A percentile compares a stretch with the other conserved stretches of the same genome.
phyloP scores from a whole-genome alignment of 768 basidiomycete species.

The Mycena maculata region DNA sequence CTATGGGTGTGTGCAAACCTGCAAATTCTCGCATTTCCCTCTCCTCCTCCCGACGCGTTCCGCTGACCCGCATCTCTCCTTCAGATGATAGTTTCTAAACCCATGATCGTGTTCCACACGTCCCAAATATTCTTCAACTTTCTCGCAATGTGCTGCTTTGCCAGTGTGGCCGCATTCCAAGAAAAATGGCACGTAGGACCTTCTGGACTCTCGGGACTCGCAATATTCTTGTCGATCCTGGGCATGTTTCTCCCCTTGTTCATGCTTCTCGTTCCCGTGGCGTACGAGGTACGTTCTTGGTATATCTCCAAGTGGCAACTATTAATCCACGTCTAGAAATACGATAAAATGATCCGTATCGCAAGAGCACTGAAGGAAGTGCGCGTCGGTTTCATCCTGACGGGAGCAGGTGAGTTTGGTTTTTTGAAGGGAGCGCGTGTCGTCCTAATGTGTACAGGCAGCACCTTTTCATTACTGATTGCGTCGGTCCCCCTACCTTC shows the following conservation, averaged over 20 bases:
- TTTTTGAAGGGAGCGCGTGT: slow-evolving; percentile 89
- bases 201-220: slow-evolving; percentile 89
- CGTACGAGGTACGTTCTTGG: slow-evolving; percentile 61
- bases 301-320: background rate
- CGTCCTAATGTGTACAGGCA: slow-evolving; percentile 79
- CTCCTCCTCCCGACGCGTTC: slow-evolving; percentile 24
- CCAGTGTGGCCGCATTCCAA: slow-evolving; percentile 89
- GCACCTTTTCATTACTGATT: slow-evolving; percentile 75
- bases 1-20: slow-evolving; percentile 65
- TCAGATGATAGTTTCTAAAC: slow-evolving; percentile 91
- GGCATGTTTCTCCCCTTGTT: slow-evolving; percentile 81
- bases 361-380: slow-evolving; percentile 86
- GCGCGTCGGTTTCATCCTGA: slow-evolving; percentile 87
- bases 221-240: slow-evolving; percentile 80
- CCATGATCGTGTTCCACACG: slow-evolving; percentile 78
- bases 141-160: slow-evolving; percentile 91
- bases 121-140: slow-evolving; percentile 94
- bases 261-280: slow-evolving; percentile 80
- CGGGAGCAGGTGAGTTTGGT: too few relatives aligned
- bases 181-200: slow-evolving; percentile 86
- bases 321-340: slow-evolving; percentile 56
- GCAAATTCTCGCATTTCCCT: slow-evolving; percentile 9
- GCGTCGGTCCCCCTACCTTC: slow-evolving; percentile 64
- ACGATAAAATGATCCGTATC: slow-evolving; percentile 80
- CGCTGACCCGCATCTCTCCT: slow-evolving; percentile 33